Percentiles rank a stretch among this genome's conserved stretches.
Conservation (phyloP, 179 eudicot genomes). For the Beta corolliflora region DNA sequence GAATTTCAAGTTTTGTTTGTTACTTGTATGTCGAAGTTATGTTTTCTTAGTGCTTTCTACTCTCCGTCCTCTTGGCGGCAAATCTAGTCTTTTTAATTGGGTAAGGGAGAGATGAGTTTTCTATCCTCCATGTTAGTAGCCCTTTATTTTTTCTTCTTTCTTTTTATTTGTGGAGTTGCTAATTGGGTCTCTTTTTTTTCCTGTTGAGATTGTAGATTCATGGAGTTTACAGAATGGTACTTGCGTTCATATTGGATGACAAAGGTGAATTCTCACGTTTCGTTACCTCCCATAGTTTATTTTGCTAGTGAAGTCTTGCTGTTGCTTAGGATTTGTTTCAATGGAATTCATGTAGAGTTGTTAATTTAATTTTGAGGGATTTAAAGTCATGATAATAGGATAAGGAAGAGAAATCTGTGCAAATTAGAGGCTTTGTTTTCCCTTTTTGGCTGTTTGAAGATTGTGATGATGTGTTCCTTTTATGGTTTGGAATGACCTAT, state of each 20-base stretch:
- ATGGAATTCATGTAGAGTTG: background rate
- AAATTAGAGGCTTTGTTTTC: background rate
- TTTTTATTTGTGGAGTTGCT: background rate
- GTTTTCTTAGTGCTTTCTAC: background rate
- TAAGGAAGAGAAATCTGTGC: background rate
- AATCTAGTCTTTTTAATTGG: too few species aligned
- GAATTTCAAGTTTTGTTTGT: constrained; percentile 14
- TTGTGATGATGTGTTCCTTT: too few species aligned
- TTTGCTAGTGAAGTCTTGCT: background rate
- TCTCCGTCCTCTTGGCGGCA: background rate
- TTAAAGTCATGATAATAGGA: background rate
- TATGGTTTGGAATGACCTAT: too few species aligned
- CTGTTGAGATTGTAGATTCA: constrained; percentile 37
- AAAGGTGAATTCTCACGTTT: constrained; percentile 38
- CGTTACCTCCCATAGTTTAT: background rate
- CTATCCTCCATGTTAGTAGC: background rate
- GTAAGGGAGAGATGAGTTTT: background rate
- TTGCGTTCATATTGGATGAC: constrained; percentile 30
- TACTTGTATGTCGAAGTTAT: constrained; percentile 9
- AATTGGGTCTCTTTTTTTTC: background rate
- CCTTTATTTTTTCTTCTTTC: too few species aligned
- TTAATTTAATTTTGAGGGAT: background rate
- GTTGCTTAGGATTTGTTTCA: background rate
- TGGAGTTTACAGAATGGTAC: constrained; percentile 42
- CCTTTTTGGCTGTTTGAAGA: background rate